A percentile compares a stretch with the other conserved stretches of the same genome.
phyloP scores from a whole-genome alignment of 306 rosid genomes.

The Corylus avellana region DNA sequence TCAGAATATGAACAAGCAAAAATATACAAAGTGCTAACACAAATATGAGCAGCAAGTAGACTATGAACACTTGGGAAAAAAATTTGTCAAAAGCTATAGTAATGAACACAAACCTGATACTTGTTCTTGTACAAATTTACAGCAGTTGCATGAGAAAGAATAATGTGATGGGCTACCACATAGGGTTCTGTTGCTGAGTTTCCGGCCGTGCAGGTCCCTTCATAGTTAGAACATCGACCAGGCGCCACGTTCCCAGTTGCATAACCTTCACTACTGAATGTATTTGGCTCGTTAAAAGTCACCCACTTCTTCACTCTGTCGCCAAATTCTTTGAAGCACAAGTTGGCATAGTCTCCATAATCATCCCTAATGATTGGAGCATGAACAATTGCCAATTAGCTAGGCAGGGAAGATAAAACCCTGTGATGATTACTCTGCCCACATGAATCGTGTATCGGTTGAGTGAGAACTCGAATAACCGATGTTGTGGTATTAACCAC shows the following conservation, averaged over 20 bases:
- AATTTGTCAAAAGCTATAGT: not conserved
- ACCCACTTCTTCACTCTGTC: conserved; percentile 74
- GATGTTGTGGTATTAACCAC: too few species aligned
- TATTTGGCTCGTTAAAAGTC: conserved; percentile 64
- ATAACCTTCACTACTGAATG: conserved; percentile 38
- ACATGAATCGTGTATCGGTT: too few species aligned
- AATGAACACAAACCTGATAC: conserved; percentile 35
- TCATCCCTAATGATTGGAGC: conserved; percentile 41
- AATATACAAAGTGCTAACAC: too few species aligned
- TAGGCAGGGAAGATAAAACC: too few species aligned
- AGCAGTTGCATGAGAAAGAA: conserved; percentile 52
- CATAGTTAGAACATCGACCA: conserved; percentile 49
- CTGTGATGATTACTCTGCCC: too few species aligned
- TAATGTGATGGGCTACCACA: conserved; percentile 36
- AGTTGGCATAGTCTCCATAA: conserved; percentile 52
- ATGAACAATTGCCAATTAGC: not conserved
- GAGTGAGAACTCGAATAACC: too few species aligned
- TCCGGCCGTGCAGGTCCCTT: conserved; percentile 45
- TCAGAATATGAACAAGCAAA: too few species aligned
- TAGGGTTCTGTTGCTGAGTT: conserved; percentile 54
- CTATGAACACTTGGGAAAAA: not conserved
- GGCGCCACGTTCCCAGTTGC: conserved; percentile 49
- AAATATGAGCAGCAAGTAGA: too few species aligned
- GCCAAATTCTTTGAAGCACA: conserved; percentile 67
- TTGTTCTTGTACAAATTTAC: conserved; percentile 37